Evolutionary conservation across 164 flowering plant species (phyloP), one percentile per base, ranked within the genome.

Genomic region (Umbilicus rupestris): DNA sequence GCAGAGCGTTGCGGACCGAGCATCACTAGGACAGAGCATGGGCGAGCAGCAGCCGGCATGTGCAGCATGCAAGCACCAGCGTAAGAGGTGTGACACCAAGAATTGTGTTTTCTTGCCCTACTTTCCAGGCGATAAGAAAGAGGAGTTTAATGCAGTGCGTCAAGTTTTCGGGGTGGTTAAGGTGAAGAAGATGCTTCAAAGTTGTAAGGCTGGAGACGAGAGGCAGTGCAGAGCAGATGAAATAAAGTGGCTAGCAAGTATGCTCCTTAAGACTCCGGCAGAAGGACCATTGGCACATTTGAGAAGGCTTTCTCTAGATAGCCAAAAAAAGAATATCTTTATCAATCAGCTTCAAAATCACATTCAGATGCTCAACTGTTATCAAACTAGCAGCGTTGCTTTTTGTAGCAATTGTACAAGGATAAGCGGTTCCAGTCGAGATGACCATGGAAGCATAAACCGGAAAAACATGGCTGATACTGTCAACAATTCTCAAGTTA

Each of bases 61-160:
- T 49, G 55, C 55, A 6, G 55, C 55, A 49, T 49, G 55, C 55
- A 49, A 49, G 26, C 55, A 49, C 9, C 55, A 49, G 11, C 24
- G 55, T 19, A 49, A 49, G 55, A 49, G 55, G 22, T 49, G 26
- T 49, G 55, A 49, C 26, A 49, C 5, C 55, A 49, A 41, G 2
- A 41, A n/a, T 7, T 49, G 55, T 10, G 9, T 49, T 6, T 49
- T 49, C 9, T 22, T n/a, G 1, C 55, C 55, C 1, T 49, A 49
- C 55, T 49, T 49, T 49, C 55, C 55, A 8, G 55, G 55, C 6
- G 55, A 49, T n/a, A 49, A 49, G 26, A 49, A 49, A 49, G 55
- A 49, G 3, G 55, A 49, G 26, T 49, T 49, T 49, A 9, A 20
- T 10, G 28, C 55, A 20, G 55, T 49, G 28, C 55, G 20, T 49